phyloP scores from a whole-genome alignment of 2,329 filamentous ascomycete genomes.

The Monilinia vaccinii-corymbosi region DNA sequence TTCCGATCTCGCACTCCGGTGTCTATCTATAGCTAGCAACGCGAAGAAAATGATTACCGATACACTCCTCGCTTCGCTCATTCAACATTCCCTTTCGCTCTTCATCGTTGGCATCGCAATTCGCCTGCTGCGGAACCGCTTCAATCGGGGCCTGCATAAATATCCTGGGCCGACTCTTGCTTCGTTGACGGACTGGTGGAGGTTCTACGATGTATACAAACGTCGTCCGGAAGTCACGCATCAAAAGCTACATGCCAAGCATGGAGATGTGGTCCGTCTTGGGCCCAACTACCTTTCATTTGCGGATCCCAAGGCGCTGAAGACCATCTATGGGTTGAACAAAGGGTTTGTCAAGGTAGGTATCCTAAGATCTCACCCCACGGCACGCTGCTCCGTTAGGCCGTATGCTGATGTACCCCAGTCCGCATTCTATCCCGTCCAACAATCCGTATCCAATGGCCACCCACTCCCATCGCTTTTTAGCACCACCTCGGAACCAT shows the following conservation, averaged over 20 bases:
- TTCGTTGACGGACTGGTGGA: slow-evolving; percentile 63
- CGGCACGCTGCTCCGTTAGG: neutral
- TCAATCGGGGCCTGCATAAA: slow-evolving; percentile 51
- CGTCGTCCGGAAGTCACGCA: slow-evolving; percentile 60
- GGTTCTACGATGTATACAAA: slow-evolving; percentile 58
- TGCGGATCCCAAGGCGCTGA: slow-evolving; percentile 62
- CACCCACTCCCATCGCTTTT: slow-evolving; percentile 63
- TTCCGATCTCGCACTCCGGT: too few relatives aligned
- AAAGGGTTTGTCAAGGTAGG: slow-evolving; percentile 79
- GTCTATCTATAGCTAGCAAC: neutral
- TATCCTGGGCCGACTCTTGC: slow-evolving; percentile 67
- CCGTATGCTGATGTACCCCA: slow-evolving; percentile 26
- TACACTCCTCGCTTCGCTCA: neutral
- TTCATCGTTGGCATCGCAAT: slow-evolving; percentile 29
- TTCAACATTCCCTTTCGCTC: slow-evolving; percentile 35
- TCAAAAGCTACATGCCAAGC: slow-evolving; percentile 56
- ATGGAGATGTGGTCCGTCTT: slow-evolving; percentile 66
- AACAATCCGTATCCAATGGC: slow-evolving; percentile 63
- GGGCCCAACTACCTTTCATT: slow-evolving; percentile 70
- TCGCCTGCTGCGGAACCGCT: slow-evolving; percentile 41
- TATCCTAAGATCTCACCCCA: slow-evolving; percentile 28
- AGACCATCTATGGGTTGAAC: slow-evolving; percentile 71
- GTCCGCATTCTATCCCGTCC: slow-evolving; percentile 75
- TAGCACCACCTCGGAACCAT: slow-evolving; percentile 64
- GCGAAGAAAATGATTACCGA: slow-evolving; percentile 1